Base-by-base conservation (phyloP, 164 flowering plant genomes). In the Dillenia turbinata region DNA sequence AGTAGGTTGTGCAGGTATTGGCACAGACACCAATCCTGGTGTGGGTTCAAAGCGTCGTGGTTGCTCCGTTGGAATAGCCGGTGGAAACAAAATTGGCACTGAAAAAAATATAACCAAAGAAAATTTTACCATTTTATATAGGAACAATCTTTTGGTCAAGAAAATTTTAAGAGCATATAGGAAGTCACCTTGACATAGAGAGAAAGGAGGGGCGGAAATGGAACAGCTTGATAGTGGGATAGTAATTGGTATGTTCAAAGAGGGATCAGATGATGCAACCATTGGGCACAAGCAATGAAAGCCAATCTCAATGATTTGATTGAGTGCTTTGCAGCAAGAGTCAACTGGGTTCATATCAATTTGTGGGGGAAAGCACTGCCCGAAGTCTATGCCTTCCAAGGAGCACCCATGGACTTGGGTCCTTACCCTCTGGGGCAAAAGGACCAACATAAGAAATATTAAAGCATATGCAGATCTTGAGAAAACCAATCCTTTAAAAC, bases 261-360 rank as follows among this genome's bases (percentile, higher is more conserved):
- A 62, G 2, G 72, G 63, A 63, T 17, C 19, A 58, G 40, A 8
- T 4, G 63, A 50, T 12, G 59, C 47, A 3, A 63, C 16, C 9
- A 63, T 8, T 8, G 67, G 49, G 60, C 68, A 69, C n/a, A 69
- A 12, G 33, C 73, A 69, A 49, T 69, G 22, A 45, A 54, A 60
- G n/a, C 73, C 73, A 13, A 22, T 46, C 49, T 65, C 33, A 49
- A 64, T 7, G 2, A 61, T 60, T 58, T 54, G 60, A 44, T 64
- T 48, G 13, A 69, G 51, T 11, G 61, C 54, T 49, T 40, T 54
- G 57, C 73, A 69, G 65, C 73, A 69, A 54, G 68, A 56, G 22
- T 59, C 65, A 26, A 60, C 50, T 58, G 67, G 44, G 67, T 49
- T 14, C 43, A 46, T 62, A 14, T 49, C 60, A 33, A 33, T 33